Evolutionary conservation across 2,329 filamentous ascomycete species (phyloP), one percentile per base, ranked within the genome.

Genomic region (Herpotrichia juniperi): DNA sequence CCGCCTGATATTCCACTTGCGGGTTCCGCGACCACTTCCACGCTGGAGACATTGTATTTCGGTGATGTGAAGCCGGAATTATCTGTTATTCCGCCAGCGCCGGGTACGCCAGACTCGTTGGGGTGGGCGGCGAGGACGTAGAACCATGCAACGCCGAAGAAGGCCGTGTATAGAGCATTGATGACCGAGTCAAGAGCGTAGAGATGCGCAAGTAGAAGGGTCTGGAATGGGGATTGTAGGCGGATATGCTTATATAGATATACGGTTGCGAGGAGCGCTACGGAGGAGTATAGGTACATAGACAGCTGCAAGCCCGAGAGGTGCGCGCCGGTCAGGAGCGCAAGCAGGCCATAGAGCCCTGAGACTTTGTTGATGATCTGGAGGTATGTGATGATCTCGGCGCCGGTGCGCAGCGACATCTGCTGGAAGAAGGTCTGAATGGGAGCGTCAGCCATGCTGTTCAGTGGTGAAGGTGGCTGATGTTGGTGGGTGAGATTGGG

Each of bases 311-410:
- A 83, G 25, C 87, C 81, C 48, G 91, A 93, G 57, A 96, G 85
- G 62, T 88, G 81, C 74, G 90, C 92, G 70, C 93, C 93, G 21
- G 93, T 96, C 59, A 96, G 80, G 62, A 96, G 84, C 53, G 93
- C 92, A 62, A 97, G 87, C 37, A 97, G 82, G 59, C 93, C 93
- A 75, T 96, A 97, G 62, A 96, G 81, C 51, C 92, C 93, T 44
- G 91, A 93, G 61, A 93, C 85, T 76, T 96, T 96, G 82, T 97
- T 97, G 78, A 97, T 87, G 49, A 96, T 82, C 58, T 96, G 84
- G 10, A 89, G 87, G 56, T 94, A 81, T 4, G 89, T 87, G 66
- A 96, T 91, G 66, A 97, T 83, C 63, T 94, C 91, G 42, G 90
- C 88, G 61, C 91, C 93, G 28, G 90, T 93, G 65, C 91, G 89